Evolutionary conservation across 1,284 basidiomycete genomes (phyloP).

Genomic region (Ceratobasidium sp.): DNA sequence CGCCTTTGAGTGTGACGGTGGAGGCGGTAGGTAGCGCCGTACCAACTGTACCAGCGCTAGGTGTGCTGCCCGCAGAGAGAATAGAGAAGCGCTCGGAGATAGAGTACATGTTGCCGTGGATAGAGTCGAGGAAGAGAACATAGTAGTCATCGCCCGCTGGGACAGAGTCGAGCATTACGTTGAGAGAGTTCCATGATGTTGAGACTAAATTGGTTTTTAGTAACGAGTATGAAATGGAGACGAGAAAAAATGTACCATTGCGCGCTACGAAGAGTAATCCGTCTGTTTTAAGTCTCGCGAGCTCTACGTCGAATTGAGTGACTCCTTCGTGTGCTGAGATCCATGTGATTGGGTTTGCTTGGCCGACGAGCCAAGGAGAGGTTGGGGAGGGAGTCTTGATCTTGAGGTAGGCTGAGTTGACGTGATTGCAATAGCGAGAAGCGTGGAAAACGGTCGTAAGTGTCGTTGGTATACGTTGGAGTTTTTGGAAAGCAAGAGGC

Average conservation of each 20-base stretch:
- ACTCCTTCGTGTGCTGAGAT: constrained; percentile 74
- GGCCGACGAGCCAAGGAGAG: constrained; percentile 72
- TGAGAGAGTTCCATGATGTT: constrained; percentile 62
- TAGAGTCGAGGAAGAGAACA: constrained; percentile 77
- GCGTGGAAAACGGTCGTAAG: not conserved
- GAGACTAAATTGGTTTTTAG: too few relatives aligned
- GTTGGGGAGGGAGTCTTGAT: constrained; percentile 67
- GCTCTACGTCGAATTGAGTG: constrained; percentile 74
- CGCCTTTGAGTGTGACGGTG: constrained; percentile 66
- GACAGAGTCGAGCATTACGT: constrained; percentile 71
- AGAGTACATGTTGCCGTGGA: constrained; percentile 71
- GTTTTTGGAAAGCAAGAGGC: not conserved
- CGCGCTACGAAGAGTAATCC: constrained; percentile 74
- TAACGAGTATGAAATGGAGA: too few relatives aligned
- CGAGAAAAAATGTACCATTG: constrained; percentile 64
- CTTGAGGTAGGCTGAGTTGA: constrained; percentile 66
- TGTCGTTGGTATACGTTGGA: not conserved
- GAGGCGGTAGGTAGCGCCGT: constrained; percentile 53
- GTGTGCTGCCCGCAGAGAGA: constrained; percentile 58
- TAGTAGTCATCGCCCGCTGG: constrained; percentile 81
- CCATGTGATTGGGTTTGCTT: constrained; percentile 72
- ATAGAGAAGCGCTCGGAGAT: constrained; percentile 74
- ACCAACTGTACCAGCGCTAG: constrained; percentile 57
- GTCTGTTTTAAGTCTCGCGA: constrained; percentile 68
- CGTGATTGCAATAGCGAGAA: constrained; percentile 50